Conservation (phyloP, 345 rosid genomes). For the Pistacia vera region DNA sequence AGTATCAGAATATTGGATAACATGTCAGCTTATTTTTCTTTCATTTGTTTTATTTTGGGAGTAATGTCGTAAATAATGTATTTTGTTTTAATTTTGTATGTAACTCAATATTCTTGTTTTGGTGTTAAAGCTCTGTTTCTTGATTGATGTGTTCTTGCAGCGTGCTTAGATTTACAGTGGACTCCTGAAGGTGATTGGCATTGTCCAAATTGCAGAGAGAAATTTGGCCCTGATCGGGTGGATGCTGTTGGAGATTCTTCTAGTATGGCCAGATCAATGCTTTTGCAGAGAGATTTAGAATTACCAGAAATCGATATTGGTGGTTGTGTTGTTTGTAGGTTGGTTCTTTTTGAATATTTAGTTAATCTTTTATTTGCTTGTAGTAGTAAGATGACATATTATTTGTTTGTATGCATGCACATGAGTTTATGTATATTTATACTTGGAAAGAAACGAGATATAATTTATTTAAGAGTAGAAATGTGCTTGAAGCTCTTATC, state of each 20-base stretch:
- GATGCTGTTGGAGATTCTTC: slow-evolving; percentile 41
- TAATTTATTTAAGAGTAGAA: background rate
- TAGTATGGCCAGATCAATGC: slow-evolving; percentile 48
- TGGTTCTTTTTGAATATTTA: slow-evolving; percentile 18
- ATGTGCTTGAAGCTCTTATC: slow-evolving; percentile 2
- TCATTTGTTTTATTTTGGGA: background rate
- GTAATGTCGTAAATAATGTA: background rate
- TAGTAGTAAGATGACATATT: background rate
- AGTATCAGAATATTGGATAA: background rate
- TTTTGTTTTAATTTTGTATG: background rate
- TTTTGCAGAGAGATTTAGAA: slow-evolving; percentile 70
- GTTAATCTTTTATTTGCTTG: background rate
- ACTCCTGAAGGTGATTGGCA: slow-evolving; percentile 76
- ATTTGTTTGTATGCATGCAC: background rate
- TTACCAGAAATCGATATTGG: slow-evolving; percentile 82
- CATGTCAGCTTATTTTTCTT: background rate
- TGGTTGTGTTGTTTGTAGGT: slow-evolving; percentile 98
- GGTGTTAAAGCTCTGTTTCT: background rate
- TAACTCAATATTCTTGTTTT: background rate
- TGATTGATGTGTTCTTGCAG: slow-evolving; percentile 54
- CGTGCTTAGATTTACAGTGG: slow-evolving; percentile 66
- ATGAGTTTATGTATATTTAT: background rate
- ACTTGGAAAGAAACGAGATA: background rate
- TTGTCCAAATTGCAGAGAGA: slow-evolving; percentile 74
- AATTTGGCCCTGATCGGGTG: slow-evolving; percentile 42